Evolutionary conservation across 768 basidiomycete species (phyloP), one percentile per base, ranked within the genome.

Genomic region (Chalciporus piperatus): DNA sequence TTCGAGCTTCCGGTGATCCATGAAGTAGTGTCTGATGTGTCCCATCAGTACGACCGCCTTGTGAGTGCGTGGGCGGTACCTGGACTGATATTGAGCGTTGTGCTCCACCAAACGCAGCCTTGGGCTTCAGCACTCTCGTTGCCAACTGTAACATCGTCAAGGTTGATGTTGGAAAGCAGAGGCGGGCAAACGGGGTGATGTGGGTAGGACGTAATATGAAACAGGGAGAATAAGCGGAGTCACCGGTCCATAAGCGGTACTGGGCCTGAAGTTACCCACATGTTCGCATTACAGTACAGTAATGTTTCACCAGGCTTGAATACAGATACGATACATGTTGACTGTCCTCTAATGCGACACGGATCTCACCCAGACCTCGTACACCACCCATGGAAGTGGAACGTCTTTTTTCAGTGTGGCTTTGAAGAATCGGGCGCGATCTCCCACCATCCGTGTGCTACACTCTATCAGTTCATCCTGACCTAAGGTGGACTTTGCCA

Each of bases 1-100:
- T 77, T 71, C 90, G 88, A 41, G 95, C 95, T 63, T 93, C 85
- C 41, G 85, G 84, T 27, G 92, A 94, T n/a, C 97, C 97, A 70
- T 98, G 94, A 51, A 99, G 74, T 49, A 99, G 67, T 17, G 88
- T 82, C 92, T 94, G 70, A 25, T 45, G 47, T 61, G 54, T 50
- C 57, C 43, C 60, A 50, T 61, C 58, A 69, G 63, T 68, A 60
- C 54, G 48, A 54, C 53, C 51, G 60, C 61, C 68, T 56, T 44
- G 47, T 43, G 42, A 51, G 48, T 55, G 17, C 48, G 45, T 37
- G 43, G 54, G 59, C 41, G 54, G 50, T 72, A 85, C 84, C 81
- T 85, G 79, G 52, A 86, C 83, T 51, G 84, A 86, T 61, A 84
- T 82, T 44, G 65, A 71, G 62, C 83, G 77, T 58, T 68, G 74